Evolutionary conservation across 1,284 basidiomycete genomes (phyloP), one percentile per base, ranked within the genome.

Genomic region (Leccinum huronense): DNA sequence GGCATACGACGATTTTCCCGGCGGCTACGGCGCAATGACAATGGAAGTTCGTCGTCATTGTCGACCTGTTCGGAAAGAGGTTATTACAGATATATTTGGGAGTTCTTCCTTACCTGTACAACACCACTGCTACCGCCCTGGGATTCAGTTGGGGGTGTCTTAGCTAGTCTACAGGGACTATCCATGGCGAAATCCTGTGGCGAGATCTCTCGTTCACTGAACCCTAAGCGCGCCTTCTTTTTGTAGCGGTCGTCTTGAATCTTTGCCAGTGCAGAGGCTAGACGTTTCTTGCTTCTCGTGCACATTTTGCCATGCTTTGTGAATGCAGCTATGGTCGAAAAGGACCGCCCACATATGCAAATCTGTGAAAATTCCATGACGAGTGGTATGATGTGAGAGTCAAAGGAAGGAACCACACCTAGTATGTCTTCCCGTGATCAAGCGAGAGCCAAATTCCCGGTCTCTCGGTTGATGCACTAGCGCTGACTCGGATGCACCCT

Each of bases 201-300:
- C n/a, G 23, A 11, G 48, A 27, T 27, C 6, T 27, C 19, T 53
- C 11, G 48, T 53, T 53, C 48, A 53, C 23, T 19, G 23, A 11
- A 27, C 48, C 23, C 48, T 27, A 27, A 23, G 48, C 23, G 23
- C 11, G 23, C 48, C 11, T 53, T 53, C 48, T 53, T 53, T 53
- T 13, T 53, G 11, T 53, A 23, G n/a, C 48, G 48, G 23, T 53
- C 48, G 23, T 53, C 48, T 13, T 53, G 48, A 53, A 53, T 53
- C 48, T 27, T 53, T 27, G 48, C 48, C n/a, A 53, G 48, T 53
- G 48, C 23, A 10, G 48, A 53, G 48, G 48, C 48, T 3, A 53
- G 48, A 27, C 23, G 48, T 53, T 53, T 53, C 48, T 53, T 53
- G 48, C 48, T 53, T 53, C 48, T 53, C 48, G 8, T 53, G 48